These are phyloP conservation scores for Haberlea rhodopensis DNA, from an alignment of 257 asterid genomes.

Conservation along the genomic window DNA sequence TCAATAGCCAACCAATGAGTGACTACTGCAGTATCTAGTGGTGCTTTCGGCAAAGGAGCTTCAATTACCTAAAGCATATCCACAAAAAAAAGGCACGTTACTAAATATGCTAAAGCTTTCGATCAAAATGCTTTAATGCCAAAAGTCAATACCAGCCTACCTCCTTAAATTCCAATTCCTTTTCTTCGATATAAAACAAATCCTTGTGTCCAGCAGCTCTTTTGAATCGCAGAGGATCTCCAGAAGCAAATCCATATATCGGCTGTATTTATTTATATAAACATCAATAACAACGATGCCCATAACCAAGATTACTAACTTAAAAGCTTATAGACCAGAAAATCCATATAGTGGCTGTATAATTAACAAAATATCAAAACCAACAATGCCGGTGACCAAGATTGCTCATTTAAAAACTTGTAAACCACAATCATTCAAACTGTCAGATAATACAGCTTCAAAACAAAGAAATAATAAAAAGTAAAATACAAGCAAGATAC, in stretches of 20 bases:
- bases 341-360: neutral
- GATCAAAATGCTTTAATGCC: slow-evolving; percentile 6
- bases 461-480: neutral
- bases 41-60: slow-evolving; percentile 94
- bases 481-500: neutral
- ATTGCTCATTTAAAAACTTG: neutral
- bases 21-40: slow-evolving; percentile 73
- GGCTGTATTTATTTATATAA: slow-evolving; percentile 49
- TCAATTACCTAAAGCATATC: slow-evolving; percentile 68
- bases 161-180: slow-evolving; percentile 92
- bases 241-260: slow-evolving; percentile 87
- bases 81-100: slow-evolving; percentile 1
- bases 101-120: slow-evolving; percentile 9
- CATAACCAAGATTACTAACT: neutral
- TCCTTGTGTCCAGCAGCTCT: slow-evolving; percentile 94
- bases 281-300: slow-evolving; percentile 24
- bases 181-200: slow-evolving; percentile 82
- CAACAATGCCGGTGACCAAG: neutral
- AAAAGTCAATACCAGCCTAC: slow-evolving; percentile 35
- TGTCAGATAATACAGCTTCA: neutral
- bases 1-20: slow-evolving; percentile 95
- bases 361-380: no score
- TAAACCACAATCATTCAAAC: neutral
- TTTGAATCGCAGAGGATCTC: slow-evolving; percentile 80
- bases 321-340: neutral